Percentiles rank a stretch among this genome's conserved stretches.
These are phyloP conservation scores for Lasiosphaeria miniovina DNA, from an alignment of 495 filamentous ascomycete genomes.

Conservation along the genomic window DNA sequence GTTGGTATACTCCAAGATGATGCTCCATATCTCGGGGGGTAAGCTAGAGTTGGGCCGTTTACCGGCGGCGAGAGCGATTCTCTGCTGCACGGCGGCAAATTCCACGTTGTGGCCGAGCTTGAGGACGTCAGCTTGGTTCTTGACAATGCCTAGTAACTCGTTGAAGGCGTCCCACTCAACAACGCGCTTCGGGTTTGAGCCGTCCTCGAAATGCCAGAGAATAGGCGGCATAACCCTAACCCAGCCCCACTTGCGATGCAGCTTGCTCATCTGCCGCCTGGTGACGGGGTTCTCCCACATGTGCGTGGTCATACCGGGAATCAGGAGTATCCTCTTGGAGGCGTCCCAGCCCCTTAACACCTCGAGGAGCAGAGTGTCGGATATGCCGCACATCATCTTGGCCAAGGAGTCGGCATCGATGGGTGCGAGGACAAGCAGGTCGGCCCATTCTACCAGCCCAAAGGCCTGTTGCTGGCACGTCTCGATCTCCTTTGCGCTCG, in stretches of 20 bases:
- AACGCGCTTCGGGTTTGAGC: conserved; percentile 44
- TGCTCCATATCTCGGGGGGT: conserved; percentile 84
- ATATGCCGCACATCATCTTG: conserved; percentile 77
- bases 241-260: conserved; percentile 79
- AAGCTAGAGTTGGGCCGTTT: conserved; percentile 40
- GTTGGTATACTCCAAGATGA: conserved; percentile 74
- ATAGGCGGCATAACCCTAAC: conserved; percentile 67
- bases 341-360: conserved; percentile 80
- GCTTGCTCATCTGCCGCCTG: conserved; percentile 75
- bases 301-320: conserved; percentile 76
- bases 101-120: conserved; percentile 58
- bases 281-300: conserved; percentile 88
- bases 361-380: conserved; percentile 69
- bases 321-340: conserved; percentile 73
- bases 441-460: conserved; percentile 81
- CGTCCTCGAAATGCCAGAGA: conserved; percentile 66
- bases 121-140: conserved; percentile 63
- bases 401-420: conserved; percentile 77
- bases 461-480: conserved; percentile 53
- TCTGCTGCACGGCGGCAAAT: conserved; percentile 39
- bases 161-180: conserved; percentile 66
- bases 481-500: conserved; percentile 40
- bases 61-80: conserved; percentile 20
- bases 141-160: conserved; percentile 61
- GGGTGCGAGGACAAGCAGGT: conserved; percentile 77